These are phyloP conservation scores for Geranomyces variabilis DNA, from an alignment of 192 early-diverging fungal species.

Conservation along the genomic window DNA sequence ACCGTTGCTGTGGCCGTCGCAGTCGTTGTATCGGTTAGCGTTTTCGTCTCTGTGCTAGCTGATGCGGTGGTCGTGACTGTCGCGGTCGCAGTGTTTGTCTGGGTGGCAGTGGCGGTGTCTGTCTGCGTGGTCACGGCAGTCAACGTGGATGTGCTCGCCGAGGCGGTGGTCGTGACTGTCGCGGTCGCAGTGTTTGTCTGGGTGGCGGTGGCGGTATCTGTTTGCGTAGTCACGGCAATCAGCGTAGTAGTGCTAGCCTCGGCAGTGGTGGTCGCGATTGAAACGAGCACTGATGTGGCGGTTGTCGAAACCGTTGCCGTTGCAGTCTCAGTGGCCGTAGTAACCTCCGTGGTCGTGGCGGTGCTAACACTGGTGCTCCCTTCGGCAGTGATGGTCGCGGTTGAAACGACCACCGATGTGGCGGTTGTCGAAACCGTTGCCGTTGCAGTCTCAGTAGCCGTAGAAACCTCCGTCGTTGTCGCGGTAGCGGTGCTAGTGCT, in stretches of 20 bases:
- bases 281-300: too few relatives aligned
- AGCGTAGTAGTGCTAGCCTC: neutral
- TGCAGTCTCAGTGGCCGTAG: too few relatives aligned
- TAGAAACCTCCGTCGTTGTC: too few relatives aligned
- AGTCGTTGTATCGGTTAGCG: neutral
- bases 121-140: neutral
- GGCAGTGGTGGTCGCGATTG: too few relatives aligned
- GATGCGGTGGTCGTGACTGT: neutral
- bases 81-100: neutral
- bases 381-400: too few relatives aligned
- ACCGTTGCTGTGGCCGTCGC: constrained; percentile 6
- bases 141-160: neutral
- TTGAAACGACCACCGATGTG: too few relatives aligned
- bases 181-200: neutral
- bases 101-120: neutral
- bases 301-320: too few relatives aligned
- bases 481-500: too few relatives aligned
- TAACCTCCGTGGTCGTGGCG: too few relatives aligned
- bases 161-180: neutral
- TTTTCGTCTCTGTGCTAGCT: neutral
- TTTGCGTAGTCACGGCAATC: neutral
- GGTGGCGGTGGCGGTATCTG: neutral
- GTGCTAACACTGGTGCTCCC: too few relatives aligned
- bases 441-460: too few relatives aligned
- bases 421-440: too few relatives aligned